A percentile compares a stretch with the other conserved stretches of the same genome.
Conservation (phyloP, 2,329 filamentous ascomycete species). For the Trichoderma simmonsii region DNA sequence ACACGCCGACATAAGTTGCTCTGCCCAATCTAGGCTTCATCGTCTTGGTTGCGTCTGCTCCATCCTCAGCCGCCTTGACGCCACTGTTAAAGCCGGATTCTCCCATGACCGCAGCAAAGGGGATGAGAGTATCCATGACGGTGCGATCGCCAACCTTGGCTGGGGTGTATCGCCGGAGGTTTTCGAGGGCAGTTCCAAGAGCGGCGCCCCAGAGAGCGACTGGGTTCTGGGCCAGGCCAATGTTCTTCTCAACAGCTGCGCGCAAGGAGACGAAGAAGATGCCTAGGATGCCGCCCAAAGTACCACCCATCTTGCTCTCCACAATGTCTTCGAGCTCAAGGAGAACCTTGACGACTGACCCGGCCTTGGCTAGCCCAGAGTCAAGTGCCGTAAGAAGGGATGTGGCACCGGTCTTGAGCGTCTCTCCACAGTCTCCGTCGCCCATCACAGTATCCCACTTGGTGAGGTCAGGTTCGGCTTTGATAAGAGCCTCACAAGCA, state of each 20-base stretch:
- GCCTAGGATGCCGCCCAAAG: conserved; percentile 51
- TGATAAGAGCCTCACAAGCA: conserved; percentile 52
- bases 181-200: conserved; percentile 42
- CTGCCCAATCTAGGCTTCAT: conserved; percentile 64
- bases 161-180: conserved; percentile 51
- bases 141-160: conserved; percentile 55
- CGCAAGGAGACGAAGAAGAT: conserved; percentile 52
- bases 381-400: conserved; percentile 47
- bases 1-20: conserved; percentile 64
- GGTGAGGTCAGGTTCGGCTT: conserved; percentile 60
- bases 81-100: conserved; percentile 52
- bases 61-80: conserved; percentile 56
- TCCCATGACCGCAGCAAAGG: conserved; percentile 48
- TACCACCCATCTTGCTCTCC: conserved; percentile 54
- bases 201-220: conserved; percentile 44
- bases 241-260: conserved; percentile 40
- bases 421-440: conserved; percentile 65
- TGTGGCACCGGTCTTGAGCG: conserved; percentile 52
- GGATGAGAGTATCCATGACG: conserved; percentile 56
- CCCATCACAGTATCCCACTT: conserved; percentile 62
- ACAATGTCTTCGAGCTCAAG: conserved; percentile 52
- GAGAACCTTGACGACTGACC: conserved; percentile 48
- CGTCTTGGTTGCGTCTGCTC: conserved; percentile 60
- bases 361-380: conserved; percentile 37
- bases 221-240: conserved; percentile 31